Evolutionary conservation across 345 rosid species (phyloP), one percentile per base, ranked within the genome.

Genomic region (Moringa oleifera): DNA sequence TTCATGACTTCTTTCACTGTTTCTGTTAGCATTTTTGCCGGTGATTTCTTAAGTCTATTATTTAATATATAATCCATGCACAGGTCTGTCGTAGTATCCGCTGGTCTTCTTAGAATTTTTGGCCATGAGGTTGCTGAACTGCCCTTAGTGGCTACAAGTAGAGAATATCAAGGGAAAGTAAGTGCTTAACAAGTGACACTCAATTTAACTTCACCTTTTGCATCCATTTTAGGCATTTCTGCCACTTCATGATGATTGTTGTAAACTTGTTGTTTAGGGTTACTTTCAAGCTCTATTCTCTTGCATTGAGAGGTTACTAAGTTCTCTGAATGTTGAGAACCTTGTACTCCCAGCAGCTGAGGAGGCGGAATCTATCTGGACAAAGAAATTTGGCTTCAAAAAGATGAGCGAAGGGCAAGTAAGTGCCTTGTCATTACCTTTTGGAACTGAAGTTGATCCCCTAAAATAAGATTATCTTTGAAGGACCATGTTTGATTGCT

Each of bases 331-430:
- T 57, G 97, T 95, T 70, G 85, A 79, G 76, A 87, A 83, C 73
- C 75, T 95, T 67, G 95, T 95, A 53, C 94, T 95, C 20, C 99
- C 99, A 12, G 99, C 97, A 49, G 97, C 99, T 37, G 95, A 89
- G 75, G 95, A 89, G 73, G 97, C 99, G 0, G 89, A 87, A 79
- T 82, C 86, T 37, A 95, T 95, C 62, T 95, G 99, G 99, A 91
- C 90, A 31, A 87, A 74, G 63, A 84, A 79, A 74, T 91, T 95
- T 68, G 95, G 95, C 58, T 95, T 95, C 78, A 72, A 75, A 73
- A 91, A 73, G 79, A 85, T 91, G 85, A 72, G 71, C 6, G 90
- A 81, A 46, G 91, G 75, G 62, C 83, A 75, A 70, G 97, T 95
- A 75, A 80, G 97, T 71, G 47, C 37, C 11, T 33, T 33, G 5